These are phyloP conservation scores for Hypericum androsaemum DNA, from an alignment of 345 rosid genomes.

Conservation along the genomic window DNA sequence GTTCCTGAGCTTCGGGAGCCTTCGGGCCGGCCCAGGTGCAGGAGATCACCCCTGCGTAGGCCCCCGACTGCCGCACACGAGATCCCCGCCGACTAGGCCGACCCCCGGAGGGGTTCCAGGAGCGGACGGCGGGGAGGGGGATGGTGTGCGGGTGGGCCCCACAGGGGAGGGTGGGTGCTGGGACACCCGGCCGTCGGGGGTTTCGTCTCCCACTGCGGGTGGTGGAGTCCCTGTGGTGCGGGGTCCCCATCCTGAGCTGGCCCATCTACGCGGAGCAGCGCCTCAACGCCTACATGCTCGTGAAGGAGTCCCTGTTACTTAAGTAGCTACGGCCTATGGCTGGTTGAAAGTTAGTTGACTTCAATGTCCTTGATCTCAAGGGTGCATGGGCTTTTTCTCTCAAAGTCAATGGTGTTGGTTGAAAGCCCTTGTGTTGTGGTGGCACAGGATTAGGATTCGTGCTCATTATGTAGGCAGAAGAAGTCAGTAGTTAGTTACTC, in stretches of 20 bases:
- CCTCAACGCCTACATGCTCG: constrained; percentile 36
- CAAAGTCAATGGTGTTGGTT: no score
- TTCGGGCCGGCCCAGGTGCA: constrained; percentile 34
- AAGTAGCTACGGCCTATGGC: no score
- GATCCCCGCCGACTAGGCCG: constrained; percentile 14
- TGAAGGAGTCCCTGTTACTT: constrained; percentile 14
- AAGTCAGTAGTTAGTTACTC: no score
- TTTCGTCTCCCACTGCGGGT: constrained; percentile 52
- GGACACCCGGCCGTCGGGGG: constrained; percentile 39
- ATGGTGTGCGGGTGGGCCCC: constrained; percentile 46
- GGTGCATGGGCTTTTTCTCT: no score
- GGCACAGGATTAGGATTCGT: no score
- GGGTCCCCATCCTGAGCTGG: constrained; percentile 40
- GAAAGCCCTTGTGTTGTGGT: no score
- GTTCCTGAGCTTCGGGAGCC: constrained; percentile 52
- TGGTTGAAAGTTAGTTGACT: no score
- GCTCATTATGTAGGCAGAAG: no score
- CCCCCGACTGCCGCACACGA: constrained; percentile 1
- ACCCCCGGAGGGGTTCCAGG: constrained; percentile 33
- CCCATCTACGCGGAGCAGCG: constrained; percentile 52
- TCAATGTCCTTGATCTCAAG: no score
- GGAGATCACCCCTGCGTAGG: constrained; percentile 42
- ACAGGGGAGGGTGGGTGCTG: constrained; percentile 27
- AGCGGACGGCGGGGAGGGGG: constrained; percentile 27
- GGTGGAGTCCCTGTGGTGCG: constrained; percentile 41